phyloP scores from a whole-genome alignment of 805 yeast genomes.

The Saturnispora halmiae region DNA sequence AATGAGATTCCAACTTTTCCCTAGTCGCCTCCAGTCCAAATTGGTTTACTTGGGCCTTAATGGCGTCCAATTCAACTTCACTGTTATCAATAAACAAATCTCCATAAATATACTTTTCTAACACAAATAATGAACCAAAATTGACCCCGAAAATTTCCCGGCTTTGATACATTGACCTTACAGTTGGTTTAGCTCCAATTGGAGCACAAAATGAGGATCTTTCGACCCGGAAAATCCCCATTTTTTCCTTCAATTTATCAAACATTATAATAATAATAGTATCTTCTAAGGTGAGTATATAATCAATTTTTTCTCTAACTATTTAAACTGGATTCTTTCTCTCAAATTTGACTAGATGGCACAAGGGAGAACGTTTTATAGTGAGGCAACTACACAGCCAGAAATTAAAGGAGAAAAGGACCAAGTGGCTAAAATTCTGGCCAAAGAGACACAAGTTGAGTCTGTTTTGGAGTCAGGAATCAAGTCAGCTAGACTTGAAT shows the following conservation, averaged over 20 bases:
- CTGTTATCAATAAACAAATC: conserved; percentile 51
- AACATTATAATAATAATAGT: background rate
- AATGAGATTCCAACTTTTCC: conserved; percentile 50
- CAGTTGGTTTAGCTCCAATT: conserved; percentile 28
- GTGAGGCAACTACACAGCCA: conserved; percentile 13
- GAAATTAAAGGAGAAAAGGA: conserved; percentile 20
- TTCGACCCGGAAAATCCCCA: background rate
- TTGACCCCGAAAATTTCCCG: conserved; percentile 76
- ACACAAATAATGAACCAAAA: conserved; percentile 70
- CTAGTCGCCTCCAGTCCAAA: conserved; percentile 49
- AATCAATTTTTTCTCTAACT: background rate
- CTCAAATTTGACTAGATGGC: background rate
- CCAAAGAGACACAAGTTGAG: conserved; percentile 11
- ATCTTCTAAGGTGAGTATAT: background rate
- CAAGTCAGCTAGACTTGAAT: conserved; percentile 38
- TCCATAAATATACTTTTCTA: conserved; percentile 72
- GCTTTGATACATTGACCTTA: conserved; percentile 44
- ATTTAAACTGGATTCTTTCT: too few relatives aligned
- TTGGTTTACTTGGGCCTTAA: conserved; percentile 37
- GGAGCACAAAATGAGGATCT: conserved; percentile 27
- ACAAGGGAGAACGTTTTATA: conserved; percentile 23
- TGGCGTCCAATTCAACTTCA: conserved; percentile 67
- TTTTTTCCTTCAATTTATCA: conserved; percentile 12
- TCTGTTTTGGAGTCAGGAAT: conserved; percentile 39
- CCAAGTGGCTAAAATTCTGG: conserved; percentile 16